These are phyloP conservation scores for Cladosporium halotolerans DNA, from an alignment of 2,329 filamentous ascomycete genomes.

Conservation along the genomic window DNA sequence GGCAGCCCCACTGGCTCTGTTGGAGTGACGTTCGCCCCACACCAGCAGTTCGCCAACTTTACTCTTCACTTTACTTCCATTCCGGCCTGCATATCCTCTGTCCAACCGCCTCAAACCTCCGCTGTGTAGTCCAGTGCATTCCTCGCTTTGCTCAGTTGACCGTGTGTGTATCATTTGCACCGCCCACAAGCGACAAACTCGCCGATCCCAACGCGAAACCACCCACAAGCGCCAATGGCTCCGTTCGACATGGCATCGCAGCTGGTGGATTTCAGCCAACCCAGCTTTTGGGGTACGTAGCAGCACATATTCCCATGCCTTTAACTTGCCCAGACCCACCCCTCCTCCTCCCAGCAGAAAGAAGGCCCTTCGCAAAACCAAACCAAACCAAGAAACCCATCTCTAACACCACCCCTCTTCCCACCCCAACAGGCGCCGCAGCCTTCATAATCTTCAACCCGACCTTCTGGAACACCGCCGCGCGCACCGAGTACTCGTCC, in stretches of 20 bases:
- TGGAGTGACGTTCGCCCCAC: no score
- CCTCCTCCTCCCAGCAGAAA: not conserved
- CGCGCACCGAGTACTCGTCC: constrained; percentile 84
- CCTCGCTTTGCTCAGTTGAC: no score
- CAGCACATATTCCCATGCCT: not conserved
- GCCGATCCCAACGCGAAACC: not conserved
- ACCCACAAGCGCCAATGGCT: constrained; percentile 9
- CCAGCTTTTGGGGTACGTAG: constrained; percentile 42
- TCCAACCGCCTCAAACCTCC: no score
- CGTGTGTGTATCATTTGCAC: constrained; percentile 9
- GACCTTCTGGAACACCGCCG: constrained; percentile 96
- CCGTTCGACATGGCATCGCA: not conserved
- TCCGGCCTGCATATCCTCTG: no score
- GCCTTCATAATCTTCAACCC: constrained; percentile 88
- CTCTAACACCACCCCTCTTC: not conserved
- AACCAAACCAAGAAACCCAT: not conserved
- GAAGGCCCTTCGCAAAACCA: not conserved
- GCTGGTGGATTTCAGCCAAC: constrained; percentile 35
- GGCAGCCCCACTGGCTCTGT: no score
- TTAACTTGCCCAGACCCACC: not conserved
- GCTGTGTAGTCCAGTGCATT: no score
- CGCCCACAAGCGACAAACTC: constrained; percentile 4
- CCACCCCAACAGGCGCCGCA: not conserved
- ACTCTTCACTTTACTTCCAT: no score
- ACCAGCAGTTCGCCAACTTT: not conserved